Percentiles rank a stretch among this genome's conserved stretches.
Conservation (phyloP, 2,329 filamentous ascomycete genomes). For the Talaromyces sp. region DNA sequence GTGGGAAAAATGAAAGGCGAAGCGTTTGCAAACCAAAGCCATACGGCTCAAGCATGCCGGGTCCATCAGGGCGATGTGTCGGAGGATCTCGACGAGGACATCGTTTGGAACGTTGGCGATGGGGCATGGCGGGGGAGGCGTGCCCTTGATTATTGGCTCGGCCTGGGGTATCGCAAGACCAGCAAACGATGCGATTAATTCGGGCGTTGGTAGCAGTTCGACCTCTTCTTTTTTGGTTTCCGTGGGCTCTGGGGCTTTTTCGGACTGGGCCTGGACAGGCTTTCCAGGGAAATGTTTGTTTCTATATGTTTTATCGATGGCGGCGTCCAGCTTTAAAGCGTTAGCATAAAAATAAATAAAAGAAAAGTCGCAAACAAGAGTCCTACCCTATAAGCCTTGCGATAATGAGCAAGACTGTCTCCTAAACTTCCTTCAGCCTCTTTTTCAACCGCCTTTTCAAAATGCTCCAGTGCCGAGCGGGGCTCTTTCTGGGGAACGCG, state of each 20-base stretch:
- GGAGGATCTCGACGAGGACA: constrained; percentile 73
- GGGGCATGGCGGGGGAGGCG: constrained; percentile 70
- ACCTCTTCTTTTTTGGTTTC: constrained; percentile 38
- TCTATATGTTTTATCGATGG: constrained; percentile 80
- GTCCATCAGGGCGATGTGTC: constrained; percentile 68
- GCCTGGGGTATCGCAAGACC: constrained; percentile 62
- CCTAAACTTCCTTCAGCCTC: constrained; percentile 80
- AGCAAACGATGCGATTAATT: constrained; percentile 74
- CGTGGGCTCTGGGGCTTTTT: constrained; percentile 54
- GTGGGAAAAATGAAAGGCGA: constrained; percentile 77
- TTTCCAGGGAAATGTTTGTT: constrained; percentile 82
- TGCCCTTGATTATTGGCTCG: constrained; percentile 65
- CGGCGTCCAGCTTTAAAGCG: constrained; percentile 65
- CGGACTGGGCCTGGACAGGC: constrained; percentile 29
- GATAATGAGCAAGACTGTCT: constrained; percentile 82
- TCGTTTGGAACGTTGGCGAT: constrained; percentile 76
- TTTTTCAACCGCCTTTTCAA: constrained; percentile 84
- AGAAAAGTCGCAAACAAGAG: too few relatives aligned
- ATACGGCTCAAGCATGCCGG: constrained; percentile 71
- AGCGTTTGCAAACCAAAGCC: constrained; percentile 75
- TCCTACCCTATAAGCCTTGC: constrained; percentile 78
- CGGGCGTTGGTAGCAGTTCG: constrained; percentile 48
- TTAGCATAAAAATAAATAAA: constrained; percentile 14
- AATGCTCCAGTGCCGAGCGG: constrained; percentile 80
- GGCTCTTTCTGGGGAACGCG: constrained; percentile 45